Evolutionary conservation across 768 basidiomycete species (phyloP), one percentile per base, ranked within the genome.

Genomic region (Porpolomopsis calyptriformis): DNA sequence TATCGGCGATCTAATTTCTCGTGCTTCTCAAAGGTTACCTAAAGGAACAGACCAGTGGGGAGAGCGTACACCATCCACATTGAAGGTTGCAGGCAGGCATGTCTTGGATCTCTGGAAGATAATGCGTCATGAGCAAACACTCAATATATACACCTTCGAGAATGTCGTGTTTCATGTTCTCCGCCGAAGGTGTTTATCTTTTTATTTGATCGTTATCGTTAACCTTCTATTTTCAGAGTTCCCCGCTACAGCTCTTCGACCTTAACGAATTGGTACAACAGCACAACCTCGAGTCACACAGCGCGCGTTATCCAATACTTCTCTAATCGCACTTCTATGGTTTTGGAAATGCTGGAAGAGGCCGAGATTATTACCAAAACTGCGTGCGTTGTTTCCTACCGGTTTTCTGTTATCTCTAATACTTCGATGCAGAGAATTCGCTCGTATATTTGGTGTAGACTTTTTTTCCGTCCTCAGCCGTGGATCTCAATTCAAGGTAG

Each of bases 401-500:
- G 25, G n/a, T 34, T 23, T 16, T 41, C 18, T n/a, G 1, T 45
- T 14, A 18, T 24, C 6, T 18, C 20, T 22, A 24, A 36, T 50
- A 7, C 43, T 6, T 40, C 11, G 43, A n/a, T 27, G 37, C 18
- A 98, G 94, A 11, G 96, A 99, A 62, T 97, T 97, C 56, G 93
- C 96, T 33, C 80, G 96, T 8, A 89, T 98, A 4, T 98, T 96
- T 53, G 94, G 96, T 1, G 83, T 99, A 36, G 96, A 99, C 63
- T 98, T 97, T 60, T 88, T 83, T 58, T 96, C 92, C 3, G 93
- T 97, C 25, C 77, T 96, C 51, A 91, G 79, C 49, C 79, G 96
- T 25, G 96, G 96, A 0, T 96, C 92, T 1, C 96, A 99, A 57
- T 98, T 91, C 71, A 99, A 98, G 65, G 96, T 98, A 22, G 96